Percentiles rank a stretch among this genome's conserved stretches.
Evolutionary conservation across 495 filamentous ascomycete species (phyloP).

Genomic region (Recurvomyces mirabilis): DNA sequence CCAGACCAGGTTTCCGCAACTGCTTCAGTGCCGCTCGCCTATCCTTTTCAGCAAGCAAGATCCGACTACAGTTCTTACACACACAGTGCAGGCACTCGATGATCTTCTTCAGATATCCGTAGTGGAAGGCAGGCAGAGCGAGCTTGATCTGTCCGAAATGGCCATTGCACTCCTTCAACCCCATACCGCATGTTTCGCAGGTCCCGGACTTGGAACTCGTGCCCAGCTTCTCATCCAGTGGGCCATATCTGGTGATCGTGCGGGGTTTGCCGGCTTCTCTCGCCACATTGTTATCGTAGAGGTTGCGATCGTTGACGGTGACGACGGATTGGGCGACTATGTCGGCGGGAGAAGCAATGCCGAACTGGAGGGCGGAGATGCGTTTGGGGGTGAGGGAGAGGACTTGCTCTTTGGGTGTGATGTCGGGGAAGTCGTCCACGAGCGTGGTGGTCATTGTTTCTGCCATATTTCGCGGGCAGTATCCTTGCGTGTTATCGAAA

Average conservation of each 20-base stretch:
- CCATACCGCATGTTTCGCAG: conserved; percentile 73
- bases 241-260: conserved; percentile 61
- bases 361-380: conserved; percentile 88
- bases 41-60: conserved; percentile 68
- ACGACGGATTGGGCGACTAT: conserved; percentile 89
- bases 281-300: conserved; percentile 74
- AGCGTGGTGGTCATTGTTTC: not conserved
- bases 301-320: conserved; percentile 78
- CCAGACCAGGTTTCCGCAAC: conserved; percentile 68
- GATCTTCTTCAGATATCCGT: conserved; percentile 87
- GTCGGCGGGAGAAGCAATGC: conserved; percentile 82
- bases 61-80: conserved; percentile 74
- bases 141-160: conserved; percentile 90
- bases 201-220: conserved; percentile 63
- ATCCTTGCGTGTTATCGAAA: not conserved
- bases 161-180: conserved; percentile 71
- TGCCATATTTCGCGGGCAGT: not conserved
- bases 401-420: conserved; percentile 63
- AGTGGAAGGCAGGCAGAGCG: conserved; percentile 83
- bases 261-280: conserved; percentile 29
- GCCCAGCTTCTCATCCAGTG: conserved; percentile 77
- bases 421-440: not conserved
- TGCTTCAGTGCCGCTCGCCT: conserved; percentile 61
- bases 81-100: conserved; percentile 82
- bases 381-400: conserved; percentile 76